Base-by-base conservation (phyloP, 106 monocot species). In the Dendrobium catenatum region DNA sequence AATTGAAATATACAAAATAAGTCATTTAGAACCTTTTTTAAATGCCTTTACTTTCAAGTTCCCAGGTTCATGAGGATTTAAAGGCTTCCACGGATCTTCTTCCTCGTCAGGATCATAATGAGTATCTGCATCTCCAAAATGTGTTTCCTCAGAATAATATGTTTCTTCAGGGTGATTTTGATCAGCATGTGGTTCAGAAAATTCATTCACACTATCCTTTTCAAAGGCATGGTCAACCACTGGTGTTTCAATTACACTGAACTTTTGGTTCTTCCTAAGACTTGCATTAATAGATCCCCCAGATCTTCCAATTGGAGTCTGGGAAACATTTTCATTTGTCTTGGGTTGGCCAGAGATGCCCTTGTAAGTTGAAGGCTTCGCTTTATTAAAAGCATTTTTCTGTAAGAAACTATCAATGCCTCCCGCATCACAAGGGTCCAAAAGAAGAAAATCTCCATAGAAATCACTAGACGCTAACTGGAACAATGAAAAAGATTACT, bases 51-150 rank as follows among this genome's bases (percentile, higher is more conserved):
- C 79, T 81, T 89, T 90, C 77, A 98, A 82, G 73, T 85, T 88
- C 67, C 97, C 97, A 81, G 86, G 86, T 85, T 98, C 94, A 87
- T 98, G 89, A 81, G 97, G 97, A 88, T 98, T 89, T 78, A 98
- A 84, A 84, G 94, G 94, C 74, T 89, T 93, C 97, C 97, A 98
- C 41, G 97, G 94, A 84, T 94, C 92, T 51, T 91, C 87, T 18
- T 89, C 90, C 68, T 80, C 81, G 29, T 96, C 96, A 59, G 85
- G 86, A 84, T 91, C 86, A 82, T 88, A 85, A 15, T 40, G 66
- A 58, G 2, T 31, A 83, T 87, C 51, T 67, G 88, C 82, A 88
- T 40, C 78, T 77, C 83, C 86, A 83, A 73, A 61, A 78, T 79
- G 55, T 77, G 79, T 77, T 80, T 85, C 82, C 9, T 85, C 87